Evolutionary conservation across 2,329 filamentous ascomycete species (phyloP).

Genomic region (Blastomyces parvus): DNA sequence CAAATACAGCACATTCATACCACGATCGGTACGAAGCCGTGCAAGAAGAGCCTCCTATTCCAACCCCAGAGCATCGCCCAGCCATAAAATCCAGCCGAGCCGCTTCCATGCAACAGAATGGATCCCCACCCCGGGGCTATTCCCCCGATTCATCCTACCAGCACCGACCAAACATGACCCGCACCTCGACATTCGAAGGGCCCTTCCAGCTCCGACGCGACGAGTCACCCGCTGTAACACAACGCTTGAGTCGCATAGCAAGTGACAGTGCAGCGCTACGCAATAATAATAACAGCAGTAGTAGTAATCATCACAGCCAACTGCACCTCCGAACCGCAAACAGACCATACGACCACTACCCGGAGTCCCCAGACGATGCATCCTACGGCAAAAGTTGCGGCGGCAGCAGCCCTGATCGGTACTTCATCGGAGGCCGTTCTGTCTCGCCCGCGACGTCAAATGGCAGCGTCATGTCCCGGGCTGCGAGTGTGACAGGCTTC

Average conservation of each 20-base stretch:
- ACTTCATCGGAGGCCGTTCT: constrained; percentile 31
- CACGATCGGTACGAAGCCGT: constrained; percentile 48
- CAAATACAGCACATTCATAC: constrained; percentile 56
- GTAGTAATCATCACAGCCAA: constrained; percentile 27
- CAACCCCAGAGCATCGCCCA: constrained; percentile 42
- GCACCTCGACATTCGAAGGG: constrained; percentile 51
- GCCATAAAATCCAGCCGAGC: constrained; percentile 42
- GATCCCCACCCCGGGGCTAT: constrained; percentile 33
- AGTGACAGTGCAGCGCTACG: constrained; percentile 47
- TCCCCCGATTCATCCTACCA: constrained; percentile 32
- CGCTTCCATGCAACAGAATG: constrained; percentile 27
- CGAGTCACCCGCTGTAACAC: constrained; percentile 38
- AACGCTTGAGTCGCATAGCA: constrained; percentile 42
- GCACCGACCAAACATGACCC: constrained; percentile 38
- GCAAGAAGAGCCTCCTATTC: constrained; percentile 46
- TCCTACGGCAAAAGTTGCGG: constrained; percentile 35
- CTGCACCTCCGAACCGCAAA: constrained; percentile 37
- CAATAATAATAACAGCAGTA: constrained; percentile 10
- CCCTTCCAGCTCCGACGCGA: constrained; percentile 46
- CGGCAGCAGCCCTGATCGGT: constrained; percentile 39
- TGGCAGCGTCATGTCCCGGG: constrained; percentile 43
- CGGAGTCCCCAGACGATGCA: constrained; percentile 42
- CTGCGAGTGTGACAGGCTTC: constrained; percentile 41
- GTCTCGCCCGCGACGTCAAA: constrained; percentile 46
- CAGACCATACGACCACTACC: constrained; percentile 36